Percentiles rank a stretch among this genome's conserved stretches.
Conservation (phyloP, 2,329 filamentous ascomycete genomes). For the Gnomoniopsis sp. region DNA sequence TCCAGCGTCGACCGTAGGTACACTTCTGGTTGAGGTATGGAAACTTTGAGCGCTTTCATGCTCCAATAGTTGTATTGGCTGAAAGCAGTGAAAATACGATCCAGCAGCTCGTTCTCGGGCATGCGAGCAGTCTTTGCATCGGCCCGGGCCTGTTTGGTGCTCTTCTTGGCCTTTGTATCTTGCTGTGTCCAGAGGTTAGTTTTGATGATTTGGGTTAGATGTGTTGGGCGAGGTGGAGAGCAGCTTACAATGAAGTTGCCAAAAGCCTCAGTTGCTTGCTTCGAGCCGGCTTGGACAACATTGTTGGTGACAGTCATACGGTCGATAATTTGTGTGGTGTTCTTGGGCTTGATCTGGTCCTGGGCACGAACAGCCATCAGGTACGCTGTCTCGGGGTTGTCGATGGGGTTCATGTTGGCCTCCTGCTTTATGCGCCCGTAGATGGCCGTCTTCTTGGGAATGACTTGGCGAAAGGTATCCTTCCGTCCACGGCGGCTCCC, state of each 20-base stretch:
- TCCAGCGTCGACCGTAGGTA: slow-evolving; percentile 84
- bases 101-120: slow-evolving; percentile 81
- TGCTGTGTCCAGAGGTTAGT: slow-evolving; percentile 39
- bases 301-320: slow-evolving; percentile 47
- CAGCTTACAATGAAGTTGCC: slow-evolving; percentile 55
- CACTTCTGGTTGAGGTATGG: slow-evolving; percentile 83
- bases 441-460: slow-evolving; percentile 49
- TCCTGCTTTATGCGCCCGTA: slow-evolving; percentile 33
- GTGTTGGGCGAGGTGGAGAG: neutral
- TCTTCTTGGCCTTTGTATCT: slow-evolving; percentile 36
- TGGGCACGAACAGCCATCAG: slow-evolving; percentile 36
- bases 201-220: neutral
- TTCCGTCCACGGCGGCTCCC: slow-evolving; percentile 27
- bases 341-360: slow-evolving; percentile 47
- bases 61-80: slow-evolving; percentile 86
- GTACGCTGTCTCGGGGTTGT: slow-evolving; percentile 37
- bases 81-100: slow-evolving; percentile 81
- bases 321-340: slow-evolving; percentile 48
- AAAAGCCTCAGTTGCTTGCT: slow-evolving; percentile 42
- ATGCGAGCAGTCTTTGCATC: slow-evolving; percentile 89
- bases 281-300: slow-evolving; percentile 57
- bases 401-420: slow-evolving; percentile 28
- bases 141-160: slow-evolving; percentile 57
- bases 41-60: slow-evolving; percentile 78
- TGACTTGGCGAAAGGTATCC: slow-evolving; percentile 65